phyloP scores from a whole-genome alignment of 2,329 filamentous ascomycete genomes.

The Zelopaecilomyces penicillatus region DNA sequence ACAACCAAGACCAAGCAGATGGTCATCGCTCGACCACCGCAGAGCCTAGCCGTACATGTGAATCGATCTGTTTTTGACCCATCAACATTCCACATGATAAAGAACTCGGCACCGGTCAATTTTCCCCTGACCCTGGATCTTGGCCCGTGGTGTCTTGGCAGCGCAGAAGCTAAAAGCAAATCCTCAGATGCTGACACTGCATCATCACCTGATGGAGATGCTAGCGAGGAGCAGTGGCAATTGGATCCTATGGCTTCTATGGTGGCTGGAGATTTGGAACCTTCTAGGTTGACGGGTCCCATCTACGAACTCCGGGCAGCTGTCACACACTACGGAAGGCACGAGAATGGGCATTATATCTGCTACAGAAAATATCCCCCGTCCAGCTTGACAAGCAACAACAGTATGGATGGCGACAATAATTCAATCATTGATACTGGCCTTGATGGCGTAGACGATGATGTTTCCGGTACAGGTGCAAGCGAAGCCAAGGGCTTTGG shows the following conservation, averaged over 20 bases:
- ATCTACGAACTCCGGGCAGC: constrained; percentile 75
- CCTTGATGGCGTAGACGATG: constrained; percentile 3
- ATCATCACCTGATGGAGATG: constrained; percentile 12
- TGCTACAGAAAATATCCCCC: constrained; percentile 69
- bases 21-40: constrained; percentile 73
- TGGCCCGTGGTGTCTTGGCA: constrained; percentile 76
- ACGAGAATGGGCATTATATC: constrained; percentile 94
- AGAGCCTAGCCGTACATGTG: constrained; percentile 75
- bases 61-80: constrained; percentile 91
- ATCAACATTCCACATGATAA: constrained; percentile 66
- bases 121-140: constrained; percentile 72
- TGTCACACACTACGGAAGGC: constrained; percentile 79
- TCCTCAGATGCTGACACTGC: constrained; percentile 1
- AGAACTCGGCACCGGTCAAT: constrained; percentile 71
- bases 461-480: not conserved
- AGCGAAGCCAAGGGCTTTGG: not conserved
- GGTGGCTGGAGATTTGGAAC: constrained; percentile 49
- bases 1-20: constrained; percentile 86
- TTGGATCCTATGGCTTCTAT: constrained; percentile 63
- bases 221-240: constrained; percentile 56
- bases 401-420: not conserved
- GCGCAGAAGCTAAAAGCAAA: constrained; percentile 19
- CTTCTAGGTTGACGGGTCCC: constrained; percentile 46
- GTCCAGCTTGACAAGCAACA: constrained; percentile 6
- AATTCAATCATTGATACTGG: not conserved